These are phyloP conservation scores for Aegilops speltoides DNA, from an alignment of 176 grass and related monocot genomes.

Conservation along the genomic window DNA sequence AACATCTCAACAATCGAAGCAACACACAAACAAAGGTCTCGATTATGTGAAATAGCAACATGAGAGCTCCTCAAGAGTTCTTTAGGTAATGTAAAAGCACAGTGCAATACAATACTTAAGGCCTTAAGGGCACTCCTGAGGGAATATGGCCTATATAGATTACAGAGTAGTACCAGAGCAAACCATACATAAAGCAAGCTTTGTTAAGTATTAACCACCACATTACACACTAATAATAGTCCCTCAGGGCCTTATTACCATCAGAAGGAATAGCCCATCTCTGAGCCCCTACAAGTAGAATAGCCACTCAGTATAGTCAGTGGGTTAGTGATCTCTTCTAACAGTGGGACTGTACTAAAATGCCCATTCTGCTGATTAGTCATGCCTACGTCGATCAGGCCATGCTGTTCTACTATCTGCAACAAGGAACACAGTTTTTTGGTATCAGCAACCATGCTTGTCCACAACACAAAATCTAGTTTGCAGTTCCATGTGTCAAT, in stretches of 20 bases:
- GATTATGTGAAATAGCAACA: slow-evolving; percentile 21
- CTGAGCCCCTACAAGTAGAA: slow-evolving; percentile 80
- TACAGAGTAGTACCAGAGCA: slow-evolving; percentile 26
- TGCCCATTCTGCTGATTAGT: slow-evolving; percentile 78
- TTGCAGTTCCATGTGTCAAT: background rate
- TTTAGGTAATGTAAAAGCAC: slow-evolving; percentile 29
- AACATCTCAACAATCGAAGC: background rate
- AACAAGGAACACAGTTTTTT: slow-evolving; percentile 1
- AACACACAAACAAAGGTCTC: slow-evolving; percentile 21
- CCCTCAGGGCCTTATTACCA: slow-evolving; percentile 48
- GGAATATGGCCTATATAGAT: slow-evolving; percentile 24
- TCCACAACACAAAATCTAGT: background rate
- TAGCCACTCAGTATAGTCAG: slow-evolving; percentile 84
- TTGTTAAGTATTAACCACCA: slow-evolving; percentile 20
- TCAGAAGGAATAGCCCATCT: slow-evolving; percentile 85
- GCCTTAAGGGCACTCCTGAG: slow-evolving; percentile 33
- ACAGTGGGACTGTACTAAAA: slow-evolving; percentile 76
- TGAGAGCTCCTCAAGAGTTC: slow-evolving; percentile 39
- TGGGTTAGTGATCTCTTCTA: slow-evolving; percentile 75
- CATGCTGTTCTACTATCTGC: slow-evolving; percentile 89
- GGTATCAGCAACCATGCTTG: background rate
- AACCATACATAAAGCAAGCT: slow-evolving; percentile 25
- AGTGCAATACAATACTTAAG: slow-evolving; percentile 37
- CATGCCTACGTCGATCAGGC: slow-evolving; percentile 54
- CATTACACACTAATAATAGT: slow-evolving; percentile 38